Conservation (phyloP, 805 yeast genomes). For the Debaryomyces prosopidis region DNA sequence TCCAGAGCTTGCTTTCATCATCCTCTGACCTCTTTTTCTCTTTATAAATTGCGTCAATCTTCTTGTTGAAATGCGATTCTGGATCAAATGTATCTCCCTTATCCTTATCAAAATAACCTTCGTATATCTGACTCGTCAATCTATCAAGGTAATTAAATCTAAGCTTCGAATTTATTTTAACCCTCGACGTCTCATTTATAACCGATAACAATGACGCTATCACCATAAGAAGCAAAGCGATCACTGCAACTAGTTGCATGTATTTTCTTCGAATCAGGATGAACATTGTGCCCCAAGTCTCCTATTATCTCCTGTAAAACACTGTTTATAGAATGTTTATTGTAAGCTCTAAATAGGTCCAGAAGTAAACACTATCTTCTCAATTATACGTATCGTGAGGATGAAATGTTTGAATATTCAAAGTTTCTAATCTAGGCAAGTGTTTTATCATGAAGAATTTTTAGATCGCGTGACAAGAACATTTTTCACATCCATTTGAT, state of each 20-base stretch:
- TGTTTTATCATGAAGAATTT: no score
- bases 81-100: constrained; percentile 9
- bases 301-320: no score
- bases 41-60: constrained; percentile 15
- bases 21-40: constrained; percentile 15
- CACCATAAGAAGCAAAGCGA: neutral
- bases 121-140: neutral
- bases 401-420: no score
- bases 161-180: neutral
- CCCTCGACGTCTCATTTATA: neutral
- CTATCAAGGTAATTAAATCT: neutral
- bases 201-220: neutral
- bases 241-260: constrained; percentile 1
- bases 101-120: constrained; percentile 1
- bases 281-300: constrained; percentile 2
- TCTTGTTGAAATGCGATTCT: constrained; percentile 12
- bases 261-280: constrained; percentile 5
- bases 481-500: no score
- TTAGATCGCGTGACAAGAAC: no score
- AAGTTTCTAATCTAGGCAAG: no score
- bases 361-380: no score
- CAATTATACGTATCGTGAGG: no score
- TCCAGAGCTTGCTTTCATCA: constrained; percentile 26
- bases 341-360: no score
- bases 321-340: no score